Percentiles rank a stretch among this genome's conserved stretches.
These are phyloP conservation scores for Phytophthora pseudosyringae DNA, from an alignment of 352 stramenopile species.

Conservation along the genomic window DNA sequence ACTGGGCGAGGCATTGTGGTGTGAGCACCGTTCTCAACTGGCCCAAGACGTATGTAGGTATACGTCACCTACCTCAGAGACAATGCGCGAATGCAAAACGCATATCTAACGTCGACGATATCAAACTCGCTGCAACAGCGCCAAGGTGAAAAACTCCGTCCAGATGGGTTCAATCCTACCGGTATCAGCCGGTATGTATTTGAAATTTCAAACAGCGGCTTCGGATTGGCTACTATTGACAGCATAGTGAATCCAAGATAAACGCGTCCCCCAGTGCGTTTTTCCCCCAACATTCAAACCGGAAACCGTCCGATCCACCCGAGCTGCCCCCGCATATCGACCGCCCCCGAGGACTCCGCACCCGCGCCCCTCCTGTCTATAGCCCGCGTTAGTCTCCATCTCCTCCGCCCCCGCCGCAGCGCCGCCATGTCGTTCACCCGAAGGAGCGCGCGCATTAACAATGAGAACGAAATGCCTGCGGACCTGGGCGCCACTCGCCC, in stretches of 20 bases:
- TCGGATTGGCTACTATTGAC: slow-evolving; percentile 33
- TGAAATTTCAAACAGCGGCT: slow-evolving; percentile 38
- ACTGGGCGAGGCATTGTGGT: too few species aligned
- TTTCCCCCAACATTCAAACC: slow-evolving; percentile 24
- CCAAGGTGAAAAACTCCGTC: neutral
- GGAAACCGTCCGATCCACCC: slow-evolving; percentile 5
- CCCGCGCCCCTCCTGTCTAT: slow-evolving; percentile 15
- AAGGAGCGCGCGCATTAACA: slow-evolving; percentile 50
- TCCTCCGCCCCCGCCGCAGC: neutral
- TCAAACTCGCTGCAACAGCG: too few species aligned
- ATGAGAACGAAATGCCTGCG: slow-evolving; percentile 74
- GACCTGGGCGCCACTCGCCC: slow-evolving; percentile 43
- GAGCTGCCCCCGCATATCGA: slow-evolving; percentile 3
- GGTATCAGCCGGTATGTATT: slow-evolving; percentile 28
- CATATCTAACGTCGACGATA: too few species aligned
- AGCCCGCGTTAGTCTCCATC: slow-evolving; percentile 2
- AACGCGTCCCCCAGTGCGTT: slow-evolving; percentile 12
- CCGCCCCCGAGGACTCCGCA: neutral
- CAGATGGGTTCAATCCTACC: neutral
- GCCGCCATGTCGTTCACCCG: slow-evolving; percentile 34
- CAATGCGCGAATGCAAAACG: too few species aligned
- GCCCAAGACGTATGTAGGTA: too few species aligned
- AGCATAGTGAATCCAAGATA: slow-evolving; percentile 40
- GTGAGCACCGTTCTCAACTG: too few species aligned
- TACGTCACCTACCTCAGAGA: too few species aligned